These are phyloP conservation scores for Lyophyllum decastes DNA, from an alignment of 768 basidiomycete species.

Conservation along the genomic window DNA sequence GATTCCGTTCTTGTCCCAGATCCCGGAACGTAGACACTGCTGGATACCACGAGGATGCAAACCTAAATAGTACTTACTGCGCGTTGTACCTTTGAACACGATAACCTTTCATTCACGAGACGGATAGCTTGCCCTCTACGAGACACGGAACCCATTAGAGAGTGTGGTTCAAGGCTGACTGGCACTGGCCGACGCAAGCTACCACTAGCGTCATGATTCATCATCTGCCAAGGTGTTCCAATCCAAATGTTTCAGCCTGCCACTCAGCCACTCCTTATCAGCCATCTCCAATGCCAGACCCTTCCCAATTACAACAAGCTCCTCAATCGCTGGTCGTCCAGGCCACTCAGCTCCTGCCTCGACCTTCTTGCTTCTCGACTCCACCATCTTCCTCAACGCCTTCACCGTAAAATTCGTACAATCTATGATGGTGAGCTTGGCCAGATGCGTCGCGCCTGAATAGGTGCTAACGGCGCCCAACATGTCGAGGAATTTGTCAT, in stretches of 20 bases:
- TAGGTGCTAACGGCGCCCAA: neutral
- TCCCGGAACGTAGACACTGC: too few species aligned
- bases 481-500: neutral
- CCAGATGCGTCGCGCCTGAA: neutral
- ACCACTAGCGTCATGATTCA: too few species aligned
- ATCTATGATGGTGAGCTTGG: conserved; percentile 1
- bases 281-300: neutral
- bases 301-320: neutral
- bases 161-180: too few species aligned
- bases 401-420: neutral
- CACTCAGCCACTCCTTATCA: neutral
- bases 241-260: neutral
- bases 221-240: neutral
- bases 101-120: too few species aligned
- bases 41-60: too few species aligned
- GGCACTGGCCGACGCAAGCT: too few species aligned
- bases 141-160: too few species aligned
- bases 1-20: too few species aligned
- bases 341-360: neutral
- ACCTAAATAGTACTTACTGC: too few species aligned
- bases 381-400: neutral
- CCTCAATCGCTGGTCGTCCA: neutral
- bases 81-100: too few species aligned
- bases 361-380: neutral
- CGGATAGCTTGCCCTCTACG: too few species aligned